Conservation (phyloP, 2,329 filamentous ascomycete genomes). For the Verruconis gallopava region DNA sequence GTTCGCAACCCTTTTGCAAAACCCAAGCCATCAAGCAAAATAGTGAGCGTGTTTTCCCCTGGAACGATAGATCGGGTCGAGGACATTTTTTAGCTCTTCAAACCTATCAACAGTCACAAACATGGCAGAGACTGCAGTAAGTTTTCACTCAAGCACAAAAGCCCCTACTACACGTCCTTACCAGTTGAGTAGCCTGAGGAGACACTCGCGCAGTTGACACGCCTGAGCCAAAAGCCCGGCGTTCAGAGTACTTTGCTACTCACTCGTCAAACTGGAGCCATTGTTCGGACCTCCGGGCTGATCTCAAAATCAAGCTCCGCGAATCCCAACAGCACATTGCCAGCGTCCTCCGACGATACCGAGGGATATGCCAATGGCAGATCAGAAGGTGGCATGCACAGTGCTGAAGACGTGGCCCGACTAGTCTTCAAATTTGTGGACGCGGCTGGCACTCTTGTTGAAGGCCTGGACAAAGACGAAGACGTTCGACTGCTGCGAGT, state of each 20-base stretch:
- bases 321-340: slow-evolving; percentile 27
- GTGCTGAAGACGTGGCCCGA: slow-evolving; percentile 58
- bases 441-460: slow-evolving; percentile 54
- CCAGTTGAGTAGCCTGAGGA: slow-evolving; percentile 32
- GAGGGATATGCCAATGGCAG: slow-evolving; percentile 22
- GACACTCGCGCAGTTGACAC: slow-evolving; percentile 50
- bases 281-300: slow-evolving; percentile 63
- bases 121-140: slow-evolving; percentile 8
- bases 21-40: too few species aligned
- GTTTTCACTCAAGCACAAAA: background rate
- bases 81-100: background rate
- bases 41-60: background rate
- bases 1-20: too few species aligned
- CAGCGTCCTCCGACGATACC: slow-evolving; percentile 21
- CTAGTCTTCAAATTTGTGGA: slow-evolving; percentile 68
- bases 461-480: slow-evolving; percentile 61
- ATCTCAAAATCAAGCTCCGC: slow-evolving; percentile 44
- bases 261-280: slow-evolving; percentile 56
- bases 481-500: slow-evolving; percentile 64
- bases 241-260: slow-evolving; percentile 68
- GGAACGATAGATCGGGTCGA: background rate
- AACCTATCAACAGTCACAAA: background rate
- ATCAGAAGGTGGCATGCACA: slow-evolving; percentile 38
- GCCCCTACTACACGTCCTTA: background rate
- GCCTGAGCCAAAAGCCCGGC: slow-evolving; percentile 63